These are phyloP conservation scores for Pythium angustatum DNA, from an alignment of 352 stramenopile species.

Conservation along the genomic window DNA sequence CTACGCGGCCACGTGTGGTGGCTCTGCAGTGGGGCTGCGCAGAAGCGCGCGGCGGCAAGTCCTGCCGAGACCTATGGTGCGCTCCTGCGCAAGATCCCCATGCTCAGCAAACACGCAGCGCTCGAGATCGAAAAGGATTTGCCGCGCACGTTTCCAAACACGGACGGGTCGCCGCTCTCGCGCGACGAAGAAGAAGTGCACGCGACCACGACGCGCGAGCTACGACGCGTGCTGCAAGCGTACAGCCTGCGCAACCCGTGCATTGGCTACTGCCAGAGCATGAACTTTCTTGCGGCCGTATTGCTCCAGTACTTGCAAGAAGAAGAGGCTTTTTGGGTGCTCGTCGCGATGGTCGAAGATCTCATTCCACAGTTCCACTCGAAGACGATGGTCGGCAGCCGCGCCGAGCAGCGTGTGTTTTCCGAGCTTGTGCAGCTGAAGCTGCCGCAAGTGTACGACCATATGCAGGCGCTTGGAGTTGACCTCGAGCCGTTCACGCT, in stretches of 20 bases:
- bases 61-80: constrained; percentile 50
- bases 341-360: constrained; percentile 87
- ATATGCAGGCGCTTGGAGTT: constrained; percentile 73
- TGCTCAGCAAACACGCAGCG: constrained; percentile 57
- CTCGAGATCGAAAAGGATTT: constrained; percentile 91
- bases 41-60: constrained; percentile 39
- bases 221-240: constrained; percentile 80
- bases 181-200: constrained; percentile 26
- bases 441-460: constrained; percentile 67
- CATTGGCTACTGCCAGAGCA: constrained; percentile 91
- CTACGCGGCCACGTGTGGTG: constrained; percentile 81
- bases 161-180: constrained; percentile 3
- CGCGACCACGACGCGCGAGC: constrained; percentile 48
- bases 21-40: constrained; percentile 67
- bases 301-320: constrained; percentile 83
- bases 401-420: constrained; percentile 90
- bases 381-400: constrained; percentile 83
- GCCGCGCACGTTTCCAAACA: constrained; percentile 72
- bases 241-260: constrained; percentile 82
- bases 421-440: constrained; percentile 84
- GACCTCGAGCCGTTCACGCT: constrained; percentile 89
- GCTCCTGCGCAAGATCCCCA: constrained; percentile 56
- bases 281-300: constrained; percentile 86
- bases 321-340: constrained; percentile 87
- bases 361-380: constrained; percentile 90